Evolutionary conservation across 2,329 filamentous ascomycete genomes (phyloP).

Genomic region (Zopfia rhizophila): DNA sequence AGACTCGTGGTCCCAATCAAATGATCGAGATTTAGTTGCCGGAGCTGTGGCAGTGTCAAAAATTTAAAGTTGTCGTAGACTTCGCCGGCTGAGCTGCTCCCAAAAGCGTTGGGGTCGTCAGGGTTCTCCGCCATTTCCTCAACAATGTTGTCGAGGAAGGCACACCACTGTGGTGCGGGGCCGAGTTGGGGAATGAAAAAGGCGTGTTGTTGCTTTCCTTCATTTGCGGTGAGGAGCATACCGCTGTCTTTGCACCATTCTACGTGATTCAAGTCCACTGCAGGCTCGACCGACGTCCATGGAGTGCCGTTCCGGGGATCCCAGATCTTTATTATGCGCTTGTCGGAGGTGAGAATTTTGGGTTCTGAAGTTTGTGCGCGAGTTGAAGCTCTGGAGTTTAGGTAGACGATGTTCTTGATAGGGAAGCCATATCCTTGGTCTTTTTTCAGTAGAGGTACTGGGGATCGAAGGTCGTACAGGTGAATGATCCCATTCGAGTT

Average conservation of each 20-base stretch:
- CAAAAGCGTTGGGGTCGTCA: conserved; percentile 69
- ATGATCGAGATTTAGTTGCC: conserved; percentile 85
- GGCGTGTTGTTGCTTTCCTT: conserved; percentile 92
- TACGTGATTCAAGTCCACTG: conserved; percentile 94
- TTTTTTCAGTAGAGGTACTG: conserved; percentile 85
- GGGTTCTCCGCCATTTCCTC: conserved; percentile 95
- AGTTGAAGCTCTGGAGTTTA: conserved; percentile 70
- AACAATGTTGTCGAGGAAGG: conserved; percentile 95
- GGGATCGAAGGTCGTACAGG: conserved; percentile 90
- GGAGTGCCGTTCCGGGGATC: conserved; percentile 82
- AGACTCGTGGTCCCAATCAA: conserved; percentile 90
- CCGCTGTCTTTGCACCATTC: conserved; percentile 92
- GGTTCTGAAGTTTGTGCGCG: conserved; percentile 73
- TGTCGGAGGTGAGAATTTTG: conserved; percentile 92
- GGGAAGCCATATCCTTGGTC: conserved; percentile 96
- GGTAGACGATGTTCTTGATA: conserved; percentile 82
- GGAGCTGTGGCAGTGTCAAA: conserved; percentile 86
- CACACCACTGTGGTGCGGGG: conserved; percentile 93
- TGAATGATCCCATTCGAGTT: conserved; percentile 89
- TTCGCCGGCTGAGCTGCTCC: conserved; percentile 70
- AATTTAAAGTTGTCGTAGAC: conserved; percentile 99
- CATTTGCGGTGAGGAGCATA: conserved; percentile 96
- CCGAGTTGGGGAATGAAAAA: conserved; percentile 96
- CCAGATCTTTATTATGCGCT: conserved; percentile 97
- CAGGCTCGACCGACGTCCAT: conserved; percentile 95